These are phyloP conservation scores for Lathyrus sativus DNA, from an alignment of 306 rosid species.

Conservation along the genomic window DNA sequence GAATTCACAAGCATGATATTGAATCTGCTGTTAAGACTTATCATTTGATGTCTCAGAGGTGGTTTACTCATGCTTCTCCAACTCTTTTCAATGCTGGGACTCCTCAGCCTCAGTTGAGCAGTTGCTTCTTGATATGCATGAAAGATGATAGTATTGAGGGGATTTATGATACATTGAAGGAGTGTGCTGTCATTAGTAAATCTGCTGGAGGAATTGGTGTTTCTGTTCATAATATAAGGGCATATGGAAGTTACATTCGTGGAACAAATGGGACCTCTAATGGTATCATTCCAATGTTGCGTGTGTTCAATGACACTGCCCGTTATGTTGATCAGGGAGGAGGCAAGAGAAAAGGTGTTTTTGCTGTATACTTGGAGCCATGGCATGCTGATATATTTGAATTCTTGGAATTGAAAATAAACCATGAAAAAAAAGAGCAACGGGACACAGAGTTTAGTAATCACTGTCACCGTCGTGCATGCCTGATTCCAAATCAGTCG, in stretches of 20 bases:
- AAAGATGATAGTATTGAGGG: slow-evolving; percentile 90
- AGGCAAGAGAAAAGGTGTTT: slow-evolving; percentile 97
- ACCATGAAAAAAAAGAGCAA: slow-evolving; percentile 98
- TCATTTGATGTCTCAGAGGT: too few relatives aligned
- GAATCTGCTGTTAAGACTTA: too few relatives aligned
- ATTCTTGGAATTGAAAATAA: slow-evolving; percentile 73
- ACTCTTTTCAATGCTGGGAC: too few relatives aligned
- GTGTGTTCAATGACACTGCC: slow-evolving; percentile 90
- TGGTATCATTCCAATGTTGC: slow-evolving; percentile 89
- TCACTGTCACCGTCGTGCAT: too few relatives aligned
- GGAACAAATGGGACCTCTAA: slow-evolving; percentile 97
- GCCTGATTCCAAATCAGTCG: too few relatives aligned
- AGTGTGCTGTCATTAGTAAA: slow-evolving; percentile 98
- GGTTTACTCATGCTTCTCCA: too few relatives aligned
- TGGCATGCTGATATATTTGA: slow-evolving; percentile 98
- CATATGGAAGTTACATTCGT: slow-evolving; percentile 89
- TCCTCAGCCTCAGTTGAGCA: too few relatives aligned
- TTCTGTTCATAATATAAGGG: slow-evolving; percentile 69
- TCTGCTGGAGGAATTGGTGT: slow-evolving; percentile 99
- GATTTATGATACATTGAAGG: slow-evolving; percentile 86
- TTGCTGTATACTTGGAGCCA: slow-evolving; percentile 95
- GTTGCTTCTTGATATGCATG: too few relatives aligned
- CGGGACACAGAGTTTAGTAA: too few relatives aligned
- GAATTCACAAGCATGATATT: too few relatives aligned
- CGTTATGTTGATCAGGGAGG: slow-evolving; percentile 99